These are phyloP conservation scores for Heritiera littoralis DNA, from an alignment of 345 rosid genomes.

Conservation along the genomic window DNA sequence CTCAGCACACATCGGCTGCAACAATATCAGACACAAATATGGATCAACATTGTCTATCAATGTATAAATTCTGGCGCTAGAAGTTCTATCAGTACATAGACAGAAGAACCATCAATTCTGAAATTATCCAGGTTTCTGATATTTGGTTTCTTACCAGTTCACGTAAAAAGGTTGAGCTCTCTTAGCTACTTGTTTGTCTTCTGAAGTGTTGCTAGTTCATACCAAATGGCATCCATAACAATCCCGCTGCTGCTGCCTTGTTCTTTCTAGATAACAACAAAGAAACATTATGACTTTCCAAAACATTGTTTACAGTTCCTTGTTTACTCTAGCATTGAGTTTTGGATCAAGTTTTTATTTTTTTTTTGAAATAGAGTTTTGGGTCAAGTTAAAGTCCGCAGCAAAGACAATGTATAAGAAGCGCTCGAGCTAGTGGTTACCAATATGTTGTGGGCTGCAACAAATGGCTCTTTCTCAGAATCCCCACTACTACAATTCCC, in stretches of 20 bases:
- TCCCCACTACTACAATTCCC: constrained; percentile 56
- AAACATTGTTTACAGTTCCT: neutral
- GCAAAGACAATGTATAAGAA: neutral
- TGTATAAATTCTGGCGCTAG: neutral
- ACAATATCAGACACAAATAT: too few relatives aligned
- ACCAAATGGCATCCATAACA: constrained; percentile 58
- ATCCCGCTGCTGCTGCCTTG: constrained; percentile 65
- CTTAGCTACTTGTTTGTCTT: constrained; percentile 53
- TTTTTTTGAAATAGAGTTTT: too few relatives aligned
- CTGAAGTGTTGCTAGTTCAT: constrained; percentile 51
- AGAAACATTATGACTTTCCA: neutral
- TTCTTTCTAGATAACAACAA: constrained; percentile 32
- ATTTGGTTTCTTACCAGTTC: constrained; percentile 47
- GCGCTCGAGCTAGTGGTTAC: constrained; percentile 25
- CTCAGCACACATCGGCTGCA: too few relatives aligned
- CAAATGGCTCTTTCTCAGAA: constrained; percentile 54
- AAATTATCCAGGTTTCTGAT: neutral
- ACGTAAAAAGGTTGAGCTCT: constrained; percentile 65
- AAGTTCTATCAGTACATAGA: neutral
- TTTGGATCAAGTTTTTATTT: too few relatives aligned
- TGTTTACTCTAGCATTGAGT: too few relatives aligned
- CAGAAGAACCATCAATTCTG: neutral
- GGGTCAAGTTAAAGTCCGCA: neutral
- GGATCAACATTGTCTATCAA: too few relatives aligned
- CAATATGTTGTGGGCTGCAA: constrained; percentile 67